Conservation (phyloP, 139 green algal species). For the Coccomyxa sp. region DNA sequence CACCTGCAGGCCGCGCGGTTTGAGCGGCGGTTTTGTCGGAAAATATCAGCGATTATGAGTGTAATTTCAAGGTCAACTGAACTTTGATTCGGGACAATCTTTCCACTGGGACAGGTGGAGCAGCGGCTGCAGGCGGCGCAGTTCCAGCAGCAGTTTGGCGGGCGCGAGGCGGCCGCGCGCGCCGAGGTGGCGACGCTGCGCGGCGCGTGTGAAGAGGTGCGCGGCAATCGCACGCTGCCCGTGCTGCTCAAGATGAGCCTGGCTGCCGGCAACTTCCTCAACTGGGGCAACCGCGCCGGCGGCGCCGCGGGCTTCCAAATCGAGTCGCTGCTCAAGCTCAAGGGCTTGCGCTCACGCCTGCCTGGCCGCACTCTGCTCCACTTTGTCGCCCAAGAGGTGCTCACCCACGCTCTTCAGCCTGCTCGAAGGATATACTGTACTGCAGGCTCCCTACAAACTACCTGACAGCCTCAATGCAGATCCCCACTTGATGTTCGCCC, state of each 20-base stretch:
- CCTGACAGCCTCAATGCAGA: too few species aligned
- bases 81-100: too few species aligned
- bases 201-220: constrained; percentile 39
- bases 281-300: constrained; percentile 33
- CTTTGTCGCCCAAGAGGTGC: constrained; percentile 44
- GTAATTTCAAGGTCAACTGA: too few species aligned
- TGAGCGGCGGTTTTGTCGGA: too few species aligned
- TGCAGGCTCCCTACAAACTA: too few species aligned
- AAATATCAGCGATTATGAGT: too few species aligned
- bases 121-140: neutral
- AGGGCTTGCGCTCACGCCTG: constrained; percentile 25
- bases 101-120: neutral
- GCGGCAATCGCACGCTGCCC: constrained; percentile 27
- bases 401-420: neutral
- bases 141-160: constrained; percentile 19
- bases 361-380: constrained; percentile 47
- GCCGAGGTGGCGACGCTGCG: constrained; percentile 2
- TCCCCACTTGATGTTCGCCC: too few species aligned
- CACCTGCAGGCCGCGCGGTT: neutral
- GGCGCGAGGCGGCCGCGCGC: constrained; percentile 13
- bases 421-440: neutral
- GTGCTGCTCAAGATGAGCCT: constrained; percentile 40
- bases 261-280: constrained; percentile 55
- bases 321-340: constrained; percentile 47
- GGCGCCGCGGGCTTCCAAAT: constrained; percentile 37